Base-by-base conservation (phyloP, 202 grass and related monocot species). In the Panicum virgatum region DNA sequence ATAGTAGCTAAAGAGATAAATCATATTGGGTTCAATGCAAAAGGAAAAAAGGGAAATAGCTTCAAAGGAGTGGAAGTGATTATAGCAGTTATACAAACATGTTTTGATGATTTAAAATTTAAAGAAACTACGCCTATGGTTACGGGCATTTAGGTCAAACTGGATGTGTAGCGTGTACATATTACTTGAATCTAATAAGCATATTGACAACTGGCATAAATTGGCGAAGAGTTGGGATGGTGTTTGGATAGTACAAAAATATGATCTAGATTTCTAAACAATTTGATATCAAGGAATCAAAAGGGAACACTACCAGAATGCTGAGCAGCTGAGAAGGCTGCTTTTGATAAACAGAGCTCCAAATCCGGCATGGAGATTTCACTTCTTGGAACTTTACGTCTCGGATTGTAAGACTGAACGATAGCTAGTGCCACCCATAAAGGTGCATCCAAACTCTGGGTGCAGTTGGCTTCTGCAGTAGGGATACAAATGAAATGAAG, bases 331-430 rank as follows among this genome's bases (percentile, higher is more conserved):
- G 92, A 72, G 38, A 90, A 95, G 36, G 95, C 86, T 26, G 89
- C 90, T 81, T 93, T 98, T 38, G 88, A 94, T 86, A 98, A 88
- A 80, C 90, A 93, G 53, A 87, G 59, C 81, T 95, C 92, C 40
- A 98, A 88, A 85, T 95, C 92, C 80, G 78, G 37, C 54, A 95
- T 82, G 45, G 95, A 95, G 50, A 91, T 98, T 56, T 62, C 73
- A 77, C 88, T 91, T 84, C 95, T 93, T 75, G 95, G 95, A 84
- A 98, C 71, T 86, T 98, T 98, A 82, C 92, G 84, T 75, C 92
- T 94, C 11, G 76, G 88, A 90, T 83, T 98, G 81, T 93, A 98
- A 59, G 92, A 94, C 77, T 98, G 95, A 43, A 93, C 85, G 40
- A 95, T 85, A 84, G 92, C 95, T 70, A 98, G 63, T 39, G 92